These are phyloP conservation scores for Fraxinus anomala DNA, from an alignment of 257 asterid genomes.

Conservation along the genomic window DNA sequence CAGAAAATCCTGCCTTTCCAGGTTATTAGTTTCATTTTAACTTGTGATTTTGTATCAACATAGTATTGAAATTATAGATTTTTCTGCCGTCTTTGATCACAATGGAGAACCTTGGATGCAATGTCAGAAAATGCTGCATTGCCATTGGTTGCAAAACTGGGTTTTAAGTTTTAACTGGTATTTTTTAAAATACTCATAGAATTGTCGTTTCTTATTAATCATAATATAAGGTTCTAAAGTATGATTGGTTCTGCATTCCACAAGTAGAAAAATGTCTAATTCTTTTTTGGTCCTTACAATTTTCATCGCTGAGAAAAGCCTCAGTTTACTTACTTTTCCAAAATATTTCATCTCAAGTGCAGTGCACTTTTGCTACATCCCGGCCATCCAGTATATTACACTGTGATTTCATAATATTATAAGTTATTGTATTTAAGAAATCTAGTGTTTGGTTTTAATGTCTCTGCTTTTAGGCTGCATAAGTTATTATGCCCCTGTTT, in stretches of 20 bases:
- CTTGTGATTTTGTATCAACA: no score
- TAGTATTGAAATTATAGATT: not conserved
- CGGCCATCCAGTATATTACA: not conserved
- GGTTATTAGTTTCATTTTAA: slow-evolving; percentile 41
- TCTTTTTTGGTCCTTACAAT: not conserved
- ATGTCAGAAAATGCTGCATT: slow-evolving; percentile 7
- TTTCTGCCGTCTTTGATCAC: slow-evolving; percentile 4
- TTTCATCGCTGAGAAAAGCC: slow-evolving; percentile 16
- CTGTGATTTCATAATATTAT: not conserved
- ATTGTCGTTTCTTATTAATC: no score
- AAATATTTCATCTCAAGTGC: slow-evolving; percentile 16
- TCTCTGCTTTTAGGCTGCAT: not conserved
- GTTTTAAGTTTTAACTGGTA: slow-evolving; percentile 13
- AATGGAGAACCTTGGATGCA: not conserved
- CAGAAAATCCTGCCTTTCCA: slow-evolving; percentile 92
- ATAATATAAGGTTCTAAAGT: not conserved
- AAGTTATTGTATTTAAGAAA: not conserved
- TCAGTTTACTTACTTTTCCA: slow-evolving; percentile 1
- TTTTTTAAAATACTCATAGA: no score
- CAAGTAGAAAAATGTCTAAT: slow-evolving; percentile 3
- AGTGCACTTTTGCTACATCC: not conserved
- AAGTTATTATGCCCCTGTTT: not conserved
- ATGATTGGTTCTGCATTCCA: slow-evolving; percentile 3
- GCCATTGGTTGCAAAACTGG: slow-evolving; percentile 10
- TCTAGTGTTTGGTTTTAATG: not conserved